phyloP scores from a whole-genome alignment of 768 basidiomycete species.

The Sporobolomyces roseus region DNA sequence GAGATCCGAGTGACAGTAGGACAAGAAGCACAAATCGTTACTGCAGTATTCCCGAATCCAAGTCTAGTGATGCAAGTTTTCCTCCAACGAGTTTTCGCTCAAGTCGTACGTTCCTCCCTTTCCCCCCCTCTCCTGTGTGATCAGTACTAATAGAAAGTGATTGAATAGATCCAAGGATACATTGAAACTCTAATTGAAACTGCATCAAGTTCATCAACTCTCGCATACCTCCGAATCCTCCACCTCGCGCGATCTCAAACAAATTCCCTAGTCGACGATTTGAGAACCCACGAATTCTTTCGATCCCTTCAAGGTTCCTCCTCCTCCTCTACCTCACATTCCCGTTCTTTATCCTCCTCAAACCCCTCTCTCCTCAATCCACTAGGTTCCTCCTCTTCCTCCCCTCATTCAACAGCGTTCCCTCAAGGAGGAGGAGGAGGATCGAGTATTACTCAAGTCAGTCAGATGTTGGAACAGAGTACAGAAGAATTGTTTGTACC shows the following conservation, averaged over 20 bases:
- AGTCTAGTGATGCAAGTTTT: constrained; percentile 97
- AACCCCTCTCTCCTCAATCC: constrained; percentile 24
- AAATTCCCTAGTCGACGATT: constrained; percentile 75
- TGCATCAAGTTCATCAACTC: constrained; percentile 70
- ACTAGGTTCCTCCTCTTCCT: constrained; percentile 6
- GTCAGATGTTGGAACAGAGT: constrained; percentile 74
- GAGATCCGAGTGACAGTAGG: constrained; percentile 88
- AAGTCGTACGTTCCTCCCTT: constrained; percentile 47
- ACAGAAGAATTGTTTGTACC: constrained; percentile 95
- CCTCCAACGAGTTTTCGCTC: constrained; percentile 92
- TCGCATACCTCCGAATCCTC: constrained; percentile 84
- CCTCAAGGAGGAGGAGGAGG: constrained; percentile 18
- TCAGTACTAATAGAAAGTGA: too few species aligned
- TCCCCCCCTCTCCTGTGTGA: background rate
- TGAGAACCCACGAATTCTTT: constrained; percentile 80
- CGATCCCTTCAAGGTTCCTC: constrained; percentile 46
- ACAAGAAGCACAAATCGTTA: constrained; percentile 95
- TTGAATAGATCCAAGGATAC: constrained; percentile 83
- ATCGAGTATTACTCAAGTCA: constrained; percentile 52
- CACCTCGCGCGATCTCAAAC: constrained; percentile 80
- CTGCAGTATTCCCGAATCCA: constrained; percentile 96
- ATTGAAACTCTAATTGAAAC: constrained; percentile 81
- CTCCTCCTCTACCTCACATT: constrained; percentile 1
- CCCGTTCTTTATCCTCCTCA: constrained; percentile 1
- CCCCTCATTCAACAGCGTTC: background rate